A percentile compares a stretch with the other conserved stretches of the same genome.
These are phyloP conservation scores for Endocalyx cinctus DNA, from an alignment of 2,329 filamentous ascomycete species.

Conservation along the genomic window DNA sequence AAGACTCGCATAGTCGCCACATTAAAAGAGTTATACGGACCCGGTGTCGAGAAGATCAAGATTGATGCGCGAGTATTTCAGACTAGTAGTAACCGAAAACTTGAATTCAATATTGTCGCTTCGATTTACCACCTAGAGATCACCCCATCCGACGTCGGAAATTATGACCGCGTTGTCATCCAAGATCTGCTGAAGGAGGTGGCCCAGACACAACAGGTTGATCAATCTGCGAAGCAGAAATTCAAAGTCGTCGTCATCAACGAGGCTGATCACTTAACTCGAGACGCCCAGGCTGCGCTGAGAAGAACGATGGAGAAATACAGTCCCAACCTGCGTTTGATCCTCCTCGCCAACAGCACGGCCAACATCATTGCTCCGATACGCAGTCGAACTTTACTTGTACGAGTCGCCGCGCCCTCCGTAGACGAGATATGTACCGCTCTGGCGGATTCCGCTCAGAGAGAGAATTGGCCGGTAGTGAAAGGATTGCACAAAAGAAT, in stretches of 20 bases:
- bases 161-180: constrained; percentile 91
- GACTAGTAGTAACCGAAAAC: constrained; percentile 90
- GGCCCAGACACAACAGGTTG: constrained; percentile 98
- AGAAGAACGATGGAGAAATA: constrained; percentile 99
- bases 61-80: constrained; percentile 97
- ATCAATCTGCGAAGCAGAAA: constrained; percentile 79
- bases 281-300: constrained; percentile 92
- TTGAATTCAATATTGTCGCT: constrained; percentile 98
- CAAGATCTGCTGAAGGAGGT: constrained; percentile 97
- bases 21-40: constrained; percentile 88
- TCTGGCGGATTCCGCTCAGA: constrained; percentile 65
- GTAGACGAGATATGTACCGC: constrained; percentile 80
- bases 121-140: constrained; percentile 98
- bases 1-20: constrained; percentile 97
- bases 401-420: constrained; percentile 85
- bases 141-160: constrained; percentile 93
- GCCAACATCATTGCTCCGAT: constrained; percentile 99
- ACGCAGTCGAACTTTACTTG: constrained; percentile 81
- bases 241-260: constrained; percentile 99
- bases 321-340: constrained; percentile 87
- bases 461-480: constrained; percentile 77
- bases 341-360: constrained; percentile 90
- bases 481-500: constrained; percentile 77
- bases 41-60: constrained; percentile 99
- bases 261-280: constrained; percentile 88